Percentiles rank a stretch among this genome's conserved stretches.
These are phyloP conservation scores for Psilocybe azurescens DNA, from an alignment of 768 basidiomycete genomes.

Conservation along the genomic window DNA sequence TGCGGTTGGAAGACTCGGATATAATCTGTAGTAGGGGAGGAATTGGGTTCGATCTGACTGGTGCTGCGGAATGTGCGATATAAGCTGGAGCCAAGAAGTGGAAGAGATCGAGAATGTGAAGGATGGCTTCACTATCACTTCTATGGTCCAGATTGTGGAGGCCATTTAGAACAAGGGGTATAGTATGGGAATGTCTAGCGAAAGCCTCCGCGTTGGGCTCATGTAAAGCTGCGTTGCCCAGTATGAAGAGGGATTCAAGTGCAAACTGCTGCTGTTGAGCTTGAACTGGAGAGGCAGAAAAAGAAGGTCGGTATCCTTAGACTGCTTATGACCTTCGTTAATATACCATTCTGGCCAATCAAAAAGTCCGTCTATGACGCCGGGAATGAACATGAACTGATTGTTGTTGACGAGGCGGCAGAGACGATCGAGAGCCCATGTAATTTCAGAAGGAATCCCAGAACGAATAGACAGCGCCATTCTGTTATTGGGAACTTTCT, in stretches of 20 bases:
- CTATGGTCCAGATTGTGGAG: slow-evolving; percentile 64
- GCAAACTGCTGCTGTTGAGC: slow-evolving; percentile 72
- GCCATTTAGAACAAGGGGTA: slow-evolving; percentile 68
- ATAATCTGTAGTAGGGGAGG: slow-evolving; percentile 60
- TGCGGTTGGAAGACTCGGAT: slow-evolving; percentile 68
- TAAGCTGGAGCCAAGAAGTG: slow-evolving; percentile 61
- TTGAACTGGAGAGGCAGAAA: slow-evolving; percentile 56
- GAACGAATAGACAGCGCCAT: slow-evolving; percentile 92
- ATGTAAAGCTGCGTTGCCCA: slow-evolving; percentile 84
- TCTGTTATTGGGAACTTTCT: slow-evolving; percentile 77
- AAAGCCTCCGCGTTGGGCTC: slow-evolving; percentile 71
- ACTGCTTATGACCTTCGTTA: slow-evolving; percentile 57
- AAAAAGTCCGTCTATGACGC: slow-evolving; percentile 82
- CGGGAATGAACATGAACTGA: slow-evolving; percentile 79
- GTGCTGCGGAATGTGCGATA: slow-evolving; percentile 35
- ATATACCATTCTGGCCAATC: slow-evolving; percentile 91
- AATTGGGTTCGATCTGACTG: slow-evolving; percentile 53
- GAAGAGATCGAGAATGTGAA: slow-evolving; percentile 74
- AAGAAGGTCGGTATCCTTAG: slow-evolving; percentile 45
- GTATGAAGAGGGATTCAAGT: slow-evolving; percentile 82
- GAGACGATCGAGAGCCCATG: slow-evolving; percentile 90
- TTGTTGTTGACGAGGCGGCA: slow-evolving; percentile 83
- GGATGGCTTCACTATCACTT: slow-evolving; percentile 73
- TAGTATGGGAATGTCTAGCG: slow-evolving; percentile 60
- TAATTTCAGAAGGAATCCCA: slow-evolving; percentile 79